These are phyloP conservation scores for Ampelomyces quisqualis DNA, from an alignment of 2,329 filamentous ascomycete species.

Conservation along the genomic window DNA sequence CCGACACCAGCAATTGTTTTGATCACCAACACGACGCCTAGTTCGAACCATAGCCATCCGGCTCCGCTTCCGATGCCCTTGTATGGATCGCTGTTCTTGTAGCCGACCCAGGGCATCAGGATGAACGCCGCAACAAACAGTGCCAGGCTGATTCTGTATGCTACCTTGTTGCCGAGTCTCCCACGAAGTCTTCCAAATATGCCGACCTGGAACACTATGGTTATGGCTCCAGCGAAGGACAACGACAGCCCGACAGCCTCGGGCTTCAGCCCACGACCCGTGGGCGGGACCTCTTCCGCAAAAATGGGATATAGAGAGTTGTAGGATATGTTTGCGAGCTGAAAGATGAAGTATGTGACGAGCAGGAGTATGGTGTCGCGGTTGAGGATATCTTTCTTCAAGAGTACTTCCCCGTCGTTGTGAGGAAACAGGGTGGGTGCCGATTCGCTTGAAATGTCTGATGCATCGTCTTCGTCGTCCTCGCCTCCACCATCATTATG, in stretches of 20 bases:
- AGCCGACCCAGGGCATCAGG: constrained; percentile 86
- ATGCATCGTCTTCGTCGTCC: constrained; percentile 49
- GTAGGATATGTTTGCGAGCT: constrained; percentile 90
- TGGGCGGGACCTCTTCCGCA: constrained; percentile 70
- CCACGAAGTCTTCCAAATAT: constrained; percentile 78
- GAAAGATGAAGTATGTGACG: constrained; percentile 86
- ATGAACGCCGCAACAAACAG: constrained; percentile 81
- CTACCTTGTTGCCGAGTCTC: constrained; percentile 79
- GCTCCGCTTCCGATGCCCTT: constrained; percentile 62
- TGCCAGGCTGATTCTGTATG: constrained; percentile 75
- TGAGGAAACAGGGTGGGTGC: constrained; percentile 48
- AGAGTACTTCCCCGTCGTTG: constrained; percentile 46
- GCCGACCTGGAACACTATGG: constrained; percentile 86
- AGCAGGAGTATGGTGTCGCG: constrained; percentile 80
- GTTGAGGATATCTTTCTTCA: constrained; percentile 66
- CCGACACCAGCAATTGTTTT: constrained; percentile 91
- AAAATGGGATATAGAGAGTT: constrained; percentile 96
- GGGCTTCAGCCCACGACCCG: constrained; percentile 73
- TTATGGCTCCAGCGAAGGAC: constrained; percentile 79
- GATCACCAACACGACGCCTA: constrained; percentile 77
- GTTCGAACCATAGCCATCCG: constrained; percentile 73
- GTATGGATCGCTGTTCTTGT: constrained; percentile 58
- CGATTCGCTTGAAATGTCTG: constrained; percentile 33
- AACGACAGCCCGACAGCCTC: constrained; percentile 82
- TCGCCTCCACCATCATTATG: too few relatives aligned